Base-by-base conservation (phyloP, 495 filamentous ascomycete species). In the Staphylotrichum tortipilum region DNA sequence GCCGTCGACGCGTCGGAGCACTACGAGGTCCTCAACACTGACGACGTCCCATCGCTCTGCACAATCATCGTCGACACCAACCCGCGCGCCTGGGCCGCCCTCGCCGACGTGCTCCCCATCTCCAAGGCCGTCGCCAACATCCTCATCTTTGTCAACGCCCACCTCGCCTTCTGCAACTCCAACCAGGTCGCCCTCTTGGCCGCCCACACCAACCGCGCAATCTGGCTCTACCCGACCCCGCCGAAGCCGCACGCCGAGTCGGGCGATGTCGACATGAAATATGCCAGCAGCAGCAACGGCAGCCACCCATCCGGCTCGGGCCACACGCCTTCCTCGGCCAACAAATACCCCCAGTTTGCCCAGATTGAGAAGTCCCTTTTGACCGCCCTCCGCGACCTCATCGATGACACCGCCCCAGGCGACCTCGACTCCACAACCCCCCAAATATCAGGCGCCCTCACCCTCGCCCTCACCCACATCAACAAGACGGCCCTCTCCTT, bases 51-150 rank as follows among this genome's bases (percentile, higher is more conserved):
- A 1, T 95, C 92, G 24, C 82, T 98, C 34, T 79, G 94, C 44
- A 85, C 87, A 51, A 82, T 98, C 61, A 78, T 98, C 66, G 77
- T 98, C 71, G 92, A 98, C 71, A 95, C 92, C 35, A 97, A 97
- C 62, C 94, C 92, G 1, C 86, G 85, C 57, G 89, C 92, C 63
- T 98, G 92, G 92, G 81, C 86, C 4, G 74, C 85, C 40, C 78
- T 97, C 49, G 67, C 79, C 54, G 66, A 81, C 51, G 80, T 78
- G 4, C 84, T 98, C n/a, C 79, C 92, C 26, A 77, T 97, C 52
- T 81, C 85, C 45, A 84, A 84, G 57, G 88, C 86, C 47, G 73
- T 98, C 49, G 83, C 94, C 44, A 92, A 88, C 71, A 78, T 97
- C 53, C 84, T 95, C 60, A 83, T 97, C 73, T 96, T 96, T 71